Evolutionary conservation across 306 rosid genomes (phyloP).

Genomic region (Dalbergia cultrata): DNA sequence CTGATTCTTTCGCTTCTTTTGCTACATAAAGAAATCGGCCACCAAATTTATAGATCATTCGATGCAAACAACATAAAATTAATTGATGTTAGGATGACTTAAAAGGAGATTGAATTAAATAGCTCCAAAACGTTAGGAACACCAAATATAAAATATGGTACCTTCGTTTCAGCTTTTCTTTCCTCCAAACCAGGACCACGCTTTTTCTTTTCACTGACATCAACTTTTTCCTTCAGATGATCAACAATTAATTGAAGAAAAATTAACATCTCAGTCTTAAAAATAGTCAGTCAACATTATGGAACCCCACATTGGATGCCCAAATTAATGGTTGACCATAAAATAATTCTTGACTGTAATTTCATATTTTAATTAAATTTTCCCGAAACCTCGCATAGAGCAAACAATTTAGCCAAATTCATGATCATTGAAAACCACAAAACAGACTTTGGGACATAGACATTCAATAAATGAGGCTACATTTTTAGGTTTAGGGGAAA

Average conservation of each 20-base stretch:
- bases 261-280: slow-evolving; percentile 4
- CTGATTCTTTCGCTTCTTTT: slow-evolving; percentile 59
- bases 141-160: slow-evolving; percentile 44
- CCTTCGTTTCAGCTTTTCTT: slow-evolving; percentile 71
- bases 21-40: slow-evolving; percentile 49
- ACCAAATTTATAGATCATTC: background rate
- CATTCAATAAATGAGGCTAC: background rate
- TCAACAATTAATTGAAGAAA: slow-evolving; percentile 40
- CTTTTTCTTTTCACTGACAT: slow-evolving; percentile 46
- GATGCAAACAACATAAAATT: slow-evolving; percentile 21
- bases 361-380: slow-evolving; percentile 7
- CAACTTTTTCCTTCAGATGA: slow-evolving; percentile 54
- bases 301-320: background rate
- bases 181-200: slow-evolving; percentile 66
- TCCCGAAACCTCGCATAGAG: background rate
- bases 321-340: slow-evolving; percentile 20
- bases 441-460: slow-evolving; percentile 15
- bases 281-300: background rate
- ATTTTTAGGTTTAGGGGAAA: background rate
- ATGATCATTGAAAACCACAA: slow-evolving; percentile 13
- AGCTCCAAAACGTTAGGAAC: slow-evolving; percentile 15
- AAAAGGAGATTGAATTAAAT: slow-evolving; percentile 24
- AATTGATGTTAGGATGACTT: slow-evolving; percentile 1
- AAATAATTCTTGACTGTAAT: background rate
- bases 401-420: slow-evolving; percentile 8